Base-by-base conservation (phyloP, 495 filamentous ascomycete species). In the Neurospora hispaniola region DNA sequence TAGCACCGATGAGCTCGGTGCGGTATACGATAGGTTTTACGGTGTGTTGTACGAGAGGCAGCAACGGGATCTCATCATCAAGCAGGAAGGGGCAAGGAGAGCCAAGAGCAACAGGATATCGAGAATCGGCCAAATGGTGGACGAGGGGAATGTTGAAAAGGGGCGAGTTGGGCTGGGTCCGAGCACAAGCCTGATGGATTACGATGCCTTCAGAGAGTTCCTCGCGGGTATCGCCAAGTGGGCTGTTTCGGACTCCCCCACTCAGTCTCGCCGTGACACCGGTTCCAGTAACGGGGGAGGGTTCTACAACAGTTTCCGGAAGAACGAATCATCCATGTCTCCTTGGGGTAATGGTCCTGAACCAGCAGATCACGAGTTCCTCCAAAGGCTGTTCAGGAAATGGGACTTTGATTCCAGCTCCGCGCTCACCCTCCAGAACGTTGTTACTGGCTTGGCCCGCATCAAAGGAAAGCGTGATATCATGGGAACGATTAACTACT, bases 401-500 rank as follows among this genome's bases (percentile, higher is more conserved):
- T 99, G 96, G 96, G 93, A 97, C 74, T 86, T 86, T 6, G 89
- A 93, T 70, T 89, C 89, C 74, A 88, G 85, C 43, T 89, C 89
- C n/a, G 88, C 90, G 3, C 81, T 99, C 54, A 94, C 89, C 38
- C 84, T 99, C 43, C 93, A 96, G 74, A 91, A 97, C 76, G 94
- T 98, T 5, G 96, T 98, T 18, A 91, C 90, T 18, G 96, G 96
- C 3, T 82, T 99, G 40, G 94, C 96, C 3, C 89, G 91, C 43
- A 90, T 99, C 71, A 97, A 97, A 80, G 95, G 96, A 8, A 92
- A 91, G 35, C 89, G 90, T 48, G 96, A 98, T 80, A 97, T 99
- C 75, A 97, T 98, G 95, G 92, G 93, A 42, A 94, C 90, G 74
- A 98, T 99, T 78, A 94, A 89, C 69, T 98, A 98, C 80, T 99